Base-by-base conservation (phyloP, 495 filamentous ascomycete species). In the Aspergillus coremiiformis region DNA sequence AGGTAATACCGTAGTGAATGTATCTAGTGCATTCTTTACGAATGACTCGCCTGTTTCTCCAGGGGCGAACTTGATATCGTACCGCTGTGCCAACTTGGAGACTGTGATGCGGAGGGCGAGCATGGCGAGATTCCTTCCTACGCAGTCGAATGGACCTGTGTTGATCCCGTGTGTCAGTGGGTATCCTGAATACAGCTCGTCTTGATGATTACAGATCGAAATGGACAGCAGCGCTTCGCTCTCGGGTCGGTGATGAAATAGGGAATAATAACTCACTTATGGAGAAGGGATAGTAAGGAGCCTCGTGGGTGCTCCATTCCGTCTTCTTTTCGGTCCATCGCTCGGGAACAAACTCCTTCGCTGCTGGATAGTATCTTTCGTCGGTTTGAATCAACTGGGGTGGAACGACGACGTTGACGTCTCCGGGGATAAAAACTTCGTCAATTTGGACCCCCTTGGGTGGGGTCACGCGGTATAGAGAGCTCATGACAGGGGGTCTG, bases 281-380 rank as follows among this genome's bases (percentile, higher is more conserved):
- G 5, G 61, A 65, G 57, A 83, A 84, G 0, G 80, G 81, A 0
- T 65, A 54, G 45, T 75, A 83, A 0, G 74, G 78, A 11, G 58
- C 56, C 42, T 63, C 70, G 41, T 79, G 62, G 2, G 55, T 61
- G 26, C 76, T 63, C 41, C 80, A 60, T 21, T 81, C 75, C 0
- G 64, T 65, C 19, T 57, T 49, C 39, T 55, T 56, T 11, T 71
- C 69, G 32, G 62, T 46, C 78, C 79, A 84, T 21, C 82, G 70
- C 57, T 83, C 79, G 0, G 81, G 81, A 35, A 82, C 60, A 52
- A 78, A 83, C 1, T 71, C 63, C 5, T 66, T 49, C 0, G 69
- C 58, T 2, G 56, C 17, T 20, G 64, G 55, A 54, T 66, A 76
- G 24, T 63, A 68, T 39, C 47, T 44, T 48, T 64, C 60, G 52